Evolutionary conservation across 1,139 yeast genomes (phyloP).

Genomic region (Hansenula lynferdii): DNA sequence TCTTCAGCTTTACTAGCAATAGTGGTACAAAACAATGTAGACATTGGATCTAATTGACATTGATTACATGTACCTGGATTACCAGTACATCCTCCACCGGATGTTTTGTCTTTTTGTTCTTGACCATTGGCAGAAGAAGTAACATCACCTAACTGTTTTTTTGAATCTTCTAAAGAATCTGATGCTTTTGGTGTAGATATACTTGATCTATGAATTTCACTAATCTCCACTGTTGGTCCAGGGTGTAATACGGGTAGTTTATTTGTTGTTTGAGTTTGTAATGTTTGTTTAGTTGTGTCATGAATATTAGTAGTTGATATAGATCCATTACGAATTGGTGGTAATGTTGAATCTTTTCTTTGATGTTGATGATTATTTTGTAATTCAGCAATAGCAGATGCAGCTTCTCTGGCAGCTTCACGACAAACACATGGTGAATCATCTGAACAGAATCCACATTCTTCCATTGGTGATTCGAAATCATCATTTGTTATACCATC

Average conservation of each 20-base stretch:
- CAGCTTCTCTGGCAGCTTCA: slow-evolving; percentile 62
- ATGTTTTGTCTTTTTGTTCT: slow-evolving; percentile 1
- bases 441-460: slow-evolving; percentile 91
- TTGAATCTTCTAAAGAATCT: slow-evolving; percentile 8
- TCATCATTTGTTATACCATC: slow-evolving; percentile 28
- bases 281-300: not conserved
- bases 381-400: slow-evolving; percentile 22
- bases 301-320: not conserved
- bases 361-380: slow-evolving; percentile 16
- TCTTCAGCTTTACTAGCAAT: slow-evolving; percentile 53
- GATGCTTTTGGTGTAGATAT: slow-evolving; percentile 14
- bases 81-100: slow-evolving; percentile 62
- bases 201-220: slow-evolving; percentile 18
- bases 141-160: slow-evolving; percentile 6
- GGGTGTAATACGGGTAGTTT: slow-evolving; percentile 61
- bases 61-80: slow-evolving; percentile 85
- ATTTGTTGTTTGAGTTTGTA: slow-evolving; percentile 1
- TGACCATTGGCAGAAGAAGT: slow-evolving; percentile 2
- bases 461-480: slow-evolving; percentile 53
- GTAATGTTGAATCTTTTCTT: slow-evolving; percentile 14
- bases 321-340: slow-evolving; percentile 15
- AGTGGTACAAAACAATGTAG: slow-evolving; percentile 82
- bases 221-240: slow-evolving; percentile 51
- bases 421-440: slow-evolving; percentile 92
- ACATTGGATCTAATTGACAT: slow-evolving; percentile 86